Conservation (phyloP, 345 rosid species). For the Murraya koenigii region DNA sequence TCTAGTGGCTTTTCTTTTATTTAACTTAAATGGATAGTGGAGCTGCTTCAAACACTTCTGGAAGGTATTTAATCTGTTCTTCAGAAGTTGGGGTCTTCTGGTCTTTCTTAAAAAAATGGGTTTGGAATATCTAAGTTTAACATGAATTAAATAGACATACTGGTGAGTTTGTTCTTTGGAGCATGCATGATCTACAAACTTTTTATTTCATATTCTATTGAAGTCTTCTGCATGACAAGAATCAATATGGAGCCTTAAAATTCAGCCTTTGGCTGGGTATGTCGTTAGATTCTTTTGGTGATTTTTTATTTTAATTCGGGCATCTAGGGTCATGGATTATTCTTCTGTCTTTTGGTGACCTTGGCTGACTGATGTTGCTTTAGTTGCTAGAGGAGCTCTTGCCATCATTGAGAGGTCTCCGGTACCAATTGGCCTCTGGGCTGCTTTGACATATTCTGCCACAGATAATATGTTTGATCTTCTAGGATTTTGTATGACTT, state of each 20-base stretch:
- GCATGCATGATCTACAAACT: background rate
- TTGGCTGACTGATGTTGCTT: slow-evolving; percentile 9
- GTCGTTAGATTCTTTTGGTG: background rate
- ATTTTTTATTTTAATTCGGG: too few relatives aligned
- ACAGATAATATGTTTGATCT: slow-evolving; percentile 3
- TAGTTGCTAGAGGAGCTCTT: slow-evolving; percentile 19
- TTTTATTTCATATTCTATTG: background rate
- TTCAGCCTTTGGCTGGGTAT: slow-evolving; percentile 1
- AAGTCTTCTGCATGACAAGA: slow-evolving; percentile 14
- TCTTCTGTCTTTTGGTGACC: slow-evolving; percentile 1
- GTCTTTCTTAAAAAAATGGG: slow-evolving; percentile 11
- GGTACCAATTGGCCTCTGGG: slow-evolving; percentile 19
- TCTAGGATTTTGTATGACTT: slow-evolving; percentile 3
- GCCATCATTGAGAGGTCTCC: background rate
- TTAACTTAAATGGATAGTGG: slow-evolving; percentile 46
- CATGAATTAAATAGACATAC: background rate
- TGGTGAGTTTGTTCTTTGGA: background rate
- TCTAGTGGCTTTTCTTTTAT: slow-evolving; percentile 45
- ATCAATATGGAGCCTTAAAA: background rate
- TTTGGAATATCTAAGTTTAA: slow-evolving; percentile 5
- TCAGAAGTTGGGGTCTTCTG: slow-evolving; percentile 39
- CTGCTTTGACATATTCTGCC: slow-evolving; percentile 10
- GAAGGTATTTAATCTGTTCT: slow-evolving; percentile 58
- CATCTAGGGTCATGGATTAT: slow-evolving; percentile 12
- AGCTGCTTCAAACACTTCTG: slow-evolving; percentile 64